phyloP scores from a whole-genome alignment of 2,329 filamentous ascomycete genomes.

The Aspergillus sergii region DNA sequence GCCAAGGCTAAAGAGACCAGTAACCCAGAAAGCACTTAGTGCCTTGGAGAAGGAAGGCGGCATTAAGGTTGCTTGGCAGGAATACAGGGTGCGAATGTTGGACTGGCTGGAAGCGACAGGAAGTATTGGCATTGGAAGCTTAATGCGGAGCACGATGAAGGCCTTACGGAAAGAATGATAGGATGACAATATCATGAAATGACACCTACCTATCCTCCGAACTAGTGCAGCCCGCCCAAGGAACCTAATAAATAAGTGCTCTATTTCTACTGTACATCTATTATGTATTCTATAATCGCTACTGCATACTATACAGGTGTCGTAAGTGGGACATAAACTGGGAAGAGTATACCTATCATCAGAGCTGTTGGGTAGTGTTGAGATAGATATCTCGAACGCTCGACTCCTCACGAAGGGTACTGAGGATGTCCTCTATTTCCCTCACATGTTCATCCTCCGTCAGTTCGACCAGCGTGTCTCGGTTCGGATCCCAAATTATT shows the following conservation, averaged over 20 bases:
- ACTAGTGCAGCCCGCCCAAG: not conserved
- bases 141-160: slow-evolving; percentile 83
- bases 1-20: slow-evolving; percentile 52
- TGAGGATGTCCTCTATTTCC: slow-evolving; percentile 61
- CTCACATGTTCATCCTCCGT: slow-evolving; percentile 59
- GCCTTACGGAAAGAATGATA: slow-evolving; percentile 59
- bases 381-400: slow-evolving; percentile 79
- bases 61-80: slow-evolving; percentile 68
- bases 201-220: not conserved
- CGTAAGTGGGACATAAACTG: slow-evolving; percentile 2
- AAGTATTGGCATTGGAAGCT: slow-evolving; percentile 65
- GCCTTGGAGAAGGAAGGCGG: slow-evolving; percentile 68
- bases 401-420: slow-evolving; percentile 60
- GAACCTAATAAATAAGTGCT: not conserved
- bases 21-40: slow-evolving; percentile 67
- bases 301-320: not conserved
- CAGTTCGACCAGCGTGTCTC: slow-evolving; percentile 71
- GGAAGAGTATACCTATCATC: slow-evolving; percentile 1
- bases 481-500: slow-evolving; percentile 82
- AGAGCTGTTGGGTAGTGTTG: slow-evolving; percentile 54
- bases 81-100: slow-evolving; percentile 74
- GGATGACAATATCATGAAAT: not conserved
- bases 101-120: slow-evolving; percentile 66
- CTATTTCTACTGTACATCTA: not conserved
- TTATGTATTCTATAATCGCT: not conserved